These are phyloP conservation scores for Elsinoe necatrix DNA, from an alignment of 2,329 filamentous ascomycete species.

Conservation along the genomic window DNA sequence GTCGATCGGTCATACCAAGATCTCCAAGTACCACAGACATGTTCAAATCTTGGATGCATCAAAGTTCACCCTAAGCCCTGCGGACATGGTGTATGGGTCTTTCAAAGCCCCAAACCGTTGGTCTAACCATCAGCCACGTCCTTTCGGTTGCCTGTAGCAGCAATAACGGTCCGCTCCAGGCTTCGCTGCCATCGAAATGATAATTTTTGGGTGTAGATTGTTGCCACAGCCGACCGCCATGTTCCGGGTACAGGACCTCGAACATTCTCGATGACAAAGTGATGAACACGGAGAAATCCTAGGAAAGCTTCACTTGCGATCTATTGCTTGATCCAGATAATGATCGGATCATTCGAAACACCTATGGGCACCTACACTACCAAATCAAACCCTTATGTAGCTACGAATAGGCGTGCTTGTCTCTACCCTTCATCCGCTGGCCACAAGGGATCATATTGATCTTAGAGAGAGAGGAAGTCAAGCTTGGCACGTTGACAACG, in stretches of 20 bases:
- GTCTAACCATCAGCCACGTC: not conserved
- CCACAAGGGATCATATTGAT: too few species aligned
- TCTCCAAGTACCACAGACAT: not conserved
- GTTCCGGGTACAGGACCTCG: not conserved
- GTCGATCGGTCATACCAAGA: not conserved
- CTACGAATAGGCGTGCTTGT: too few species aligned
- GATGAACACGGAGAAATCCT: not conserved
- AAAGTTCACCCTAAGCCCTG: conserved; percentile 8
- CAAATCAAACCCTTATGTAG: too few species aligned
- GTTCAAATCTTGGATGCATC: not conserved
- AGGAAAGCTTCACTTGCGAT: not conserved
- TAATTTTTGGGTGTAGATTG: conserved; percentile 2
- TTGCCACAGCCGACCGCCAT: conserved; percentile 6
- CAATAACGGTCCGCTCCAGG: conserved; percentile 9
- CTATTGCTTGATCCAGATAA: not conserved
- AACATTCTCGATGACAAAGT: not conserved
- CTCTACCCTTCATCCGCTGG: too few species aligned
- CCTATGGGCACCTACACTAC: too few species aligned
- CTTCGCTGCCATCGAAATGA: not conserved
- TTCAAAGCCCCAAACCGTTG: conserved; percentile 12
- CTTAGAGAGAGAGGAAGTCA: not conserved
- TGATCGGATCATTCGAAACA: too few species aligned
- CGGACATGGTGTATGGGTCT: not conserved
- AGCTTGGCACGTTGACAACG: conserved; percentile 5
- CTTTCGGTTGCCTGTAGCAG: conserved; percentile 15